These are phyloP conservation scores for Tilletia indica DNA, from an alignment of 1,284 basidiomycete genomes.

Conservation along the genomic window DNA sequence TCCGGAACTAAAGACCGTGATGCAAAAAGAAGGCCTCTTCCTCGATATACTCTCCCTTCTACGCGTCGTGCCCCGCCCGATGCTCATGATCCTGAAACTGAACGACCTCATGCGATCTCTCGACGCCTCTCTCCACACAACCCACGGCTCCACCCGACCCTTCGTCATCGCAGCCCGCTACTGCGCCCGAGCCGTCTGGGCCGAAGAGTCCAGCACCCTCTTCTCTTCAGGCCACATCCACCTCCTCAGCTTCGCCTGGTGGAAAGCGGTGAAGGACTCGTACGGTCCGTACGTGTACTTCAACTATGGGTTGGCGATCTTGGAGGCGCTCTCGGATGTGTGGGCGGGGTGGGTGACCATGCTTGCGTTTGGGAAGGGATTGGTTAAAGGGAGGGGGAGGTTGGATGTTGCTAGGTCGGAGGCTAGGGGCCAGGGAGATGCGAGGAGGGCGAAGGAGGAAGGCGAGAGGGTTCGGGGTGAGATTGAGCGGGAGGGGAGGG, in stretches of 20 bases:
- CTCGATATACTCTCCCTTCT: conserved; percentile 48
- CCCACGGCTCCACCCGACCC: conserved; percentile 58
- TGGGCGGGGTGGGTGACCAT: conserved; percentile 1
- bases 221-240: conserved; percentile 40
- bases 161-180: conserved; percentile 90
- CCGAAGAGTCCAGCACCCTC: conserved; percentile 63
- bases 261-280: background rate
- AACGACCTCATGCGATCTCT: conserved; percentile 60
- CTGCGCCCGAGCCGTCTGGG: conserved; percentile 80
- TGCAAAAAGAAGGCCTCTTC: conserved; percentile 54
- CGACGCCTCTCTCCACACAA: conserved; percentile 62
- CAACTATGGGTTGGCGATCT: conserved; percentile 46
- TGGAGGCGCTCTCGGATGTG: conserved; percentile 44
- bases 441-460: background rate
- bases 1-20: conserved; percentile 35
- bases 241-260: background rate
- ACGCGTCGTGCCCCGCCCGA: conserved; percentile 48
- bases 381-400: background rate
- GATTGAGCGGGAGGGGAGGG: conserved; percentile 5
- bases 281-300: conserved; percentile 32
- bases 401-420: conserved; percentile 7
- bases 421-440: conserved; percentile 4
- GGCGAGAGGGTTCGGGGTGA: conserved; percentile 1
- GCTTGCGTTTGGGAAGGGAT: background rate
- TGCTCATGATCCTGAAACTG: conserved; percentile 56